Base-by-base conservation (phyloP, 495 filamentous ascomycete species). In the Astrocystis sublimbata region DNA sequence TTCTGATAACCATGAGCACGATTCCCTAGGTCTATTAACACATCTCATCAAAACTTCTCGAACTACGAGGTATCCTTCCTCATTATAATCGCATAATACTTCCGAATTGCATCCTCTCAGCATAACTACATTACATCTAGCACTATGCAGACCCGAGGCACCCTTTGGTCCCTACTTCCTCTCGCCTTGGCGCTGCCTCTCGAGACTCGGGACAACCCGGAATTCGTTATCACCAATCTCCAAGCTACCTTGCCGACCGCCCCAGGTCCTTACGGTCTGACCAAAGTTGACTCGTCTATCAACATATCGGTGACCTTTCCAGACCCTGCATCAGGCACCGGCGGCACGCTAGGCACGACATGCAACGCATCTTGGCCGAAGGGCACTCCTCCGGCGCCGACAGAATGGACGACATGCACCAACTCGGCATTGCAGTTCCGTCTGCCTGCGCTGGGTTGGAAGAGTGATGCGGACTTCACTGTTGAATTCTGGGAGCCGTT, bases 251-350 rank as follows among this genome's bases (percentile, higher is more conserved):
- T 70, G 47, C 68, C 68, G 9, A 60, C 64, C 23, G 53, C 62
- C 4, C 4, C 1, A 19, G 62, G 62, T 1, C 55, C 61, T 19
- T 70, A 70, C 49, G 68, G 68, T 0, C 17, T 45, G 2, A 49
- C 56, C 6, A 41, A 56, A 2, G 62, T 70, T n/a, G 40, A 68
- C 53, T 70, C 68, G 9, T 55, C 30, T 19, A 53, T 70, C 35
- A 56, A 59, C 31, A 47, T 70, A 30, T 47, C 52, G 40, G 19
- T 92, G 69, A 69, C 72, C 3, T 93, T 93, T 71, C 89, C 89
- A 55, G 91, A 94, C 67, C 81, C 84, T 46, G 87, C 85, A 67
- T 89, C 85, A 68, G 87, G 87, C 24, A 77, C 75, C 65, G 89
- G 89, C 43, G 78, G 57, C 19, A 62, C 42, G 15, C 65, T 70